phyloP scores from a whole-genome alignment of 2,329 filamentous ascomycete genomes.

The Fusarium longipes region DNA sequence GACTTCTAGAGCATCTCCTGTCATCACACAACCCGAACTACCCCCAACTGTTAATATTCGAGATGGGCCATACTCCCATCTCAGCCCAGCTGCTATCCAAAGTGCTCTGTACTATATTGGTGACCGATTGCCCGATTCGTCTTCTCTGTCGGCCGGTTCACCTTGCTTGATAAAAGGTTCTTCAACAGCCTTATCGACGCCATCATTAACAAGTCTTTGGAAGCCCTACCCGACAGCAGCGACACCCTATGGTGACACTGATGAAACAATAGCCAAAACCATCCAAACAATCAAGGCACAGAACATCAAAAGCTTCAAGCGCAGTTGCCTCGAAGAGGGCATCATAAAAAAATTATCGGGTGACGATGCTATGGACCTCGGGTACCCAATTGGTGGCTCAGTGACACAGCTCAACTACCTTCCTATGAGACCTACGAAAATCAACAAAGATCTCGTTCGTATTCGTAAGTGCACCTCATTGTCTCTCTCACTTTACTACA shows the following conservation, averaged over 20 bases:
- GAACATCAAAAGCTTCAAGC: constrained; percentile 47
- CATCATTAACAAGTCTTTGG: constrained; percentile 27
- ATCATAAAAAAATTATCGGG: constrained; percentile 12
- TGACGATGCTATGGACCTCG: constrained; percentile 27
- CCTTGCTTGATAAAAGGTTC: constrained; percentile 1
- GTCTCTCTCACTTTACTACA: neutral
- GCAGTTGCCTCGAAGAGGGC: constrained; percentile 48
- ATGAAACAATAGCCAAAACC: constrained; percentile 46
- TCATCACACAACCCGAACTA: constrained; percentile 15
- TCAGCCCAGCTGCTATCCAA: constrained; percentile 51
- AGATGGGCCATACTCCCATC: constrained; percentile 51
- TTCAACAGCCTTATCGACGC: neutral
- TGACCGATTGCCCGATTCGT: constrained; percentile 17
- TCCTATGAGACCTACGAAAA: constrained; percentile 55
- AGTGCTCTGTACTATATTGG: constrained; percentile 52
- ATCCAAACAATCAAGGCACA: constrained; percentile 48
- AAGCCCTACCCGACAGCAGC: constrained; percentile 43
- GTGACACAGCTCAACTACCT: constrained; percentile 55
- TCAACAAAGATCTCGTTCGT: constrained; percentile 61
- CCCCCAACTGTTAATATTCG: constrained; percentile 37
- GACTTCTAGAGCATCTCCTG: constrained; percentile 12
- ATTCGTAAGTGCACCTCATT: constrained; percentile 53
- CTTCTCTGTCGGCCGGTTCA: neutral
- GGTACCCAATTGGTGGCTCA: constrained; percentile 42
- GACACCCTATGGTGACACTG: constrained; percentile 45